Evolutionary conservation across 139 green algal species (phyloP).

Genomic region (Chlorella sp.): DNA sequence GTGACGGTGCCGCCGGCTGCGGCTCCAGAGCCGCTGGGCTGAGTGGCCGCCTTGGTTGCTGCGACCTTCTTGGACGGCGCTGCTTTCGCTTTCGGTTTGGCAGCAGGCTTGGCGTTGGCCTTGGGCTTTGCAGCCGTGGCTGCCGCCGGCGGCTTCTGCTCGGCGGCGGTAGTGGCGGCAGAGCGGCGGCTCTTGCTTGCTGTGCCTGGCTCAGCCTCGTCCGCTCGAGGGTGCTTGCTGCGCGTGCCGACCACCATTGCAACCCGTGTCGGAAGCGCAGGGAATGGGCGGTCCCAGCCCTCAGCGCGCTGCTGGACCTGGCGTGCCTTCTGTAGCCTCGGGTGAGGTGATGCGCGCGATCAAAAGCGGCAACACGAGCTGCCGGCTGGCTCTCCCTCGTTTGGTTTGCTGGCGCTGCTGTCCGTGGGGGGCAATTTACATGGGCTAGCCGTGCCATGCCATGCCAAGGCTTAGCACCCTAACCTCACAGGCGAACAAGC

Average conservation of each 20-base stretch:
- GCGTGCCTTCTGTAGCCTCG: no score
- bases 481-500: no score
- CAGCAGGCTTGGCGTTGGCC: background rate
- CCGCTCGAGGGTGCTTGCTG: background rate
- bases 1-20: conserved; percentile 5
- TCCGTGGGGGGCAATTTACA: no score
- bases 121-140: background rate
- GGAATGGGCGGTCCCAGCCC: no score
- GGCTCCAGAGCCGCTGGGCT: background rate
- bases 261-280: no score
- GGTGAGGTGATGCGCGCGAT: no score
- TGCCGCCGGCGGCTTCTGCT: background rate
- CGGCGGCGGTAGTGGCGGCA: background rate
- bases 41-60: background rate
- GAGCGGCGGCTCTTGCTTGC: background rate
- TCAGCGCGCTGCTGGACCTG: background rate
- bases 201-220: background rate
- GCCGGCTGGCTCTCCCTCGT: no score
- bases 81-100: background rate
- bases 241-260: background rate
- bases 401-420: no score
- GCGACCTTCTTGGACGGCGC: background rate
- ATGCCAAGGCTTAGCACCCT: no score
- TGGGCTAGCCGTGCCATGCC: no score
- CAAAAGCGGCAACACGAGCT: no score